Percentiles rank a stretch among this genome's conserved stretches.
Conservation (phyloP, 441 rosid genomes). For the Corymbia calophylla region DNA sequence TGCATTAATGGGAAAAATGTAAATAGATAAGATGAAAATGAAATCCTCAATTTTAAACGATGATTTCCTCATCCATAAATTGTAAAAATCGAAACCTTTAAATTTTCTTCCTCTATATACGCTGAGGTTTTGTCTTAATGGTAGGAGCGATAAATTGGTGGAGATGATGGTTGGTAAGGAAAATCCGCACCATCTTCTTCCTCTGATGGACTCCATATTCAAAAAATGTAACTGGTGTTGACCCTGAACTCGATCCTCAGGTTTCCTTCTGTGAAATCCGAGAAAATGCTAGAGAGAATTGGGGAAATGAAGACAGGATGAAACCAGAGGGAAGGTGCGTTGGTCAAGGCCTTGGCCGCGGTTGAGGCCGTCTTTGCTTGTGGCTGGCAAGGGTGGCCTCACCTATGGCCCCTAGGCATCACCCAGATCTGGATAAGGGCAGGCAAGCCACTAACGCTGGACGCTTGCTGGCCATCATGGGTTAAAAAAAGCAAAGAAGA, state of each 20-base stretch:
- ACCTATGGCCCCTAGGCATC: too few species aligned
- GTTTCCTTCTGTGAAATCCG: too few species aligned
- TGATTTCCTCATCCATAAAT: neutral
- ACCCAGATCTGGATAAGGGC: too few species aligned
- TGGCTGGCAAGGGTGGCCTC: too few species aligned
- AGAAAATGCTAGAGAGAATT: too few species aligned
- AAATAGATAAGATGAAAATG: neutral
- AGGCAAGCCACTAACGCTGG: too few species aligned
- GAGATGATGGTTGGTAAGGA: neutral
- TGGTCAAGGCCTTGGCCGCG: too few species aligned
- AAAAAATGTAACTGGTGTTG: fast-evolving
- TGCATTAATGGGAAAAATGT: neutral
- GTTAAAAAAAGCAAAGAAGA: too few species aligned
- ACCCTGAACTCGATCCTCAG: neutral
- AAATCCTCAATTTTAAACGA: neutral
- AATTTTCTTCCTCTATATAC: neutral
- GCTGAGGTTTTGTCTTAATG: neutral
- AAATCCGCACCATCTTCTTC: neutral
- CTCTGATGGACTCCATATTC: neutral
- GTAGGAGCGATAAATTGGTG: neutral
- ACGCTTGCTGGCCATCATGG: too few species aligned
- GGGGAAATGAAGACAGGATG: too few species aligned
- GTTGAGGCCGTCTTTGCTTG: fast-evolving
- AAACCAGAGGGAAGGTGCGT: too few species aligned
- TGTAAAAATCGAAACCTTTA: neutral